Base-by-base conservation (phyloP, 2,329 filamentous ascomycete genomes). In the Zopfia rhizophila region DNA sequence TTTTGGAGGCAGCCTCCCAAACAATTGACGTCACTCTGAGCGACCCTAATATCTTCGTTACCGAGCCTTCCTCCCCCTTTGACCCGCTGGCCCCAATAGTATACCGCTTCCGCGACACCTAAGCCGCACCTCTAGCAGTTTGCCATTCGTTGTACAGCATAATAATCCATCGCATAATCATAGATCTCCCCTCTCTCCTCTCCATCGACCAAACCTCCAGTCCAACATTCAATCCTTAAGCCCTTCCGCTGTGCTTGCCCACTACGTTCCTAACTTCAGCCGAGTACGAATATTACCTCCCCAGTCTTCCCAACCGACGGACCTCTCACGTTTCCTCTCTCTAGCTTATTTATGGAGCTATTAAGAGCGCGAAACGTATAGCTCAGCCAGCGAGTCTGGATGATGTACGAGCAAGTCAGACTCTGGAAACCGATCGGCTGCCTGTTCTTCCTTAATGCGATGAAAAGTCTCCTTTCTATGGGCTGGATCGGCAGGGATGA, bases 321-420 rank as follows among this genome's bases (percentile, higher is more conserved):
- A 18, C 33, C 28, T 10, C 18, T 33, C 7, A 7, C n/a, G 11
- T 14, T 48, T 7, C 39, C 45, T 5, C 25, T 44, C n/a, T 32
- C 44, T 5, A 12, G 16, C 7, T 14, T 8, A 5, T 18, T 39
- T 12, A 17, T 48, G 12, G 10, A 30, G 14, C 24, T 14, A 3
- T 12, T 52, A 12, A 19, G 23, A 13, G 18, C 31, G 12, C 32
- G 43, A 4, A 44, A 40, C 29, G n/a, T 36, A 7, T 24, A 44
- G 17, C 19, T 44, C n/a, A 17, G 23, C n/a, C 38, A 48, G 24
- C 19, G 17, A 13, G 27, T 48, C 10, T 52, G 48, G 48, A 52
- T 52, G 48, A 40, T 52, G 28, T 52, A 44, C 19, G 44, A 48
- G n/a, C 48, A 48, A 27, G 48, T 18, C 2, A 44, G 39, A 11